A percentile compares a stretch with the other conserved stretches of the same genome.
Evolutionary conservation across 2,329 filamentous ascomycete genomes (phyloP).

Genomic region (Fusarium graminum): DNA sequence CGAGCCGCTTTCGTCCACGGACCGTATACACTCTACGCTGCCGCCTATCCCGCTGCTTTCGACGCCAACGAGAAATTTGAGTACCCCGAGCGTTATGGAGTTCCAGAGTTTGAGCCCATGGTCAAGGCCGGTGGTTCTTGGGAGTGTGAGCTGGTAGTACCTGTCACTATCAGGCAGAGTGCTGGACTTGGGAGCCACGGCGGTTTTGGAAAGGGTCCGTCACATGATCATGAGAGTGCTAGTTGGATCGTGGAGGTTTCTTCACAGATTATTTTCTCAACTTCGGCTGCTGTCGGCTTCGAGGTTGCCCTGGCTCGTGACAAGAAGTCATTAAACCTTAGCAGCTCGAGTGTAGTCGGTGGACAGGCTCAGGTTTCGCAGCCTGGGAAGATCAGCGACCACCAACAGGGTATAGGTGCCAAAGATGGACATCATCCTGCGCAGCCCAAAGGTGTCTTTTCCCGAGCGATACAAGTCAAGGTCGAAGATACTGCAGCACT

Average conservation of each 20-base stretch:
- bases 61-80: conserved; percentile 84
- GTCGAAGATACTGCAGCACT: conserved; percentile 90
- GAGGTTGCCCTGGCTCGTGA: conserved; percentile 90
- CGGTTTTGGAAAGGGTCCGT: conserved; percentile 60
- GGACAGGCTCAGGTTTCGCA: conserved; percentile 64
- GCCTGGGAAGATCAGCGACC: conserved; percentile 82
- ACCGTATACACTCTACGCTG: conserved; percentile 89
- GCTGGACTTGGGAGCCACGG: conserved; percentile 64
- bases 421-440: conserved; percentile 71
- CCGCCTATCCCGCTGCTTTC: conserved; percentile 86
- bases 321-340: conserved; percentile 81
- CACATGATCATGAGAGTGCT: conserved; percentile 68
- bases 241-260: conserved; percentile 93
- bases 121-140: conserved; percentile 93
- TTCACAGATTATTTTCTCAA: conserved; percentile 94
- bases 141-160: conserved; percentile 83
- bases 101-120: conserved; percentile 94
- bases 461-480: conserved; percentile 79
- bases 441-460: conserved; percentile 83
- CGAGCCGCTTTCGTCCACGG: conserved; percentile 97
- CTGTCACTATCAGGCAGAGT: conserved; percentile 78
- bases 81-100: conserved; percentile 76
- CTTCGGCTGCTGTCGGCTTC: conserved; percentile 86
- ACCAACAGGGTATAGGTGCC: conserved; percentile 72
- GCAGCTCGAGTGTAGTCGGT: conserved; percentile 60